These are phyloP conservation scores for Cyathus striatus DNA, from an alignment of 768 basidiomycete species.

Conservation along the genomic window DNA sequence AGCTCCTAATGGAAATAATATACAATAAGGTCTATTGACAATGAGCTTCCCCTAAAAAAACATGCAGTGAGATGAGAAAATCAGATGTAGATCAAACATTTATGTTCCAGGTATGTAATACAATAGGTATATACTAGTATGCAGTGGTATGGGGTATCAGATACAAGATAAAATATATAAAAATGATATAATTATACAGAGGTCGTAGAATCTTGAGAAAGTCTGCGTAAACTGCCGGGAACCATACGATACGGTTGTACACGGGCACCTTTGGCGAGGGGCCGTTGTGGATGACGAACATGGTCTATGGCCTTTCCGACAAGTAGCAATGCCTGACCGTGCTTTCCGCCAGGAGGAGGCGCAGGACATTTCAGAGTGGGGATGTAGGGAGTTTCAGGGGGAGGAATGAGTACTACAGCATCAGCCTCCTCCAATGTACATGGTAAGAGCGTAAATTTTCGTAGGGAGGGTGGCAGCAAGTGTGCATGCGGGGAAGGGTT, in stretches of 20 bases:
- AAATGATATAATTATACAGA: constrained; percentile 2
- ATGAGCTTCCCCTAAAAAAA: no score
- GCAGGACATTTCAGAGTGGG: background rate
- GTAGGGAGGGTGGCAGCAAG: no score
- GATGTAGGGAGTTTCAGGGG: constrained; percentile 13
- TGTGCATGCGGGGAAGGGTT: no score
- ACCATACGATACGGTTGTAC: constrained; percentile 51
- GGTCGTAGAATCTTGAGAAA: background rate
- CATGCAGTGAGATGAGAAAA: no score
- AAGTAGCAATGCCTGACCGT: constrained; percentile 34
- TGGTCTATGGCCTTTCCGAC: constrained; percentile 39
- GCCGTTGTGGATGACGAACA: constrained; percentile 34
- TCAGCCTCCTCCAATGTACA: constrained; percentile 43
- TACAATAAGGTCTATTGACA: no score
- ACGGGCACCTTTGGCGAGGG: constrained; percentile 36
- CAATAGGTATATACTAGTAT: constrained; percentile 1
- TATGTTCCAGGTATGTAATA: constrained; percentile 4
- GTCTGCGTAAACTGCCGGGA: constrained; percentile 9
- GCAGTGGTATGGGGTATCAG: constrained; percentile 1
- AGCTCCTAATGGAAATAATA: no score
- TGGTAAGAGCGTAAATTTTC: constrained; percentile 36
- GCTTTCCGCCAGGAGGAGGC: constrained; percentile 8
- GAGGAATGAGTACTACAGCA: constrained; percentile 38
- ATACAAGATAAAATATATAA: constrained; percentile 1
- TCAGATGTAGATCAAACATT: no score